Conservation (phyloP, 129 eudicot genomes). For the Mikania micrantha region DNA sequence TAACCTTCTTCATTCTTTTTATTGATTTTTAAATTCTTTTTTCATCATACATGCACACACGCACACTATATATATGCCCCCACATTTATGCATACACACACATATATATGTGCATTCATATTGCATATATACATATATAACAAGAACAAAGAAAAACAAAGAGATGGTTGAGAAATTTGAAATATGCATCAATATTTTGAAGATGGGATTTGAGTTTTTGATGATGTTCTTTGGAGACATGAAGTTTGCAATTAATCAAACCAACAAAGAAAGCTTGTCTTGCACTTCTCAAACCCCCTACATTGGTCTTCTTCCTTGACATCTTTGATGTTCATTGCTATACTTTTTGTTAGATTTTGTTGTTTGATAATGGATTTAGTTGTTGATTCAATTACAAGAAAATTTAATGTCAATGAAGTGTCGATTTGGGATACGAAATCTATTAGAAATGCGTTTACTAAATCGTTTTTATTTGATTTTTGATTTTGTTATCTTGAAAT, state of each 20-base stretch:
- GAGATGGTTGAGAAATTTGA: constrained; percentile 38
- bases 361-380: background rate
- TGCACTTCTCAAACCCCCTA: constrained; percentile 29
- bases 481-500: no score
- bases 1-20: constrained; percentile 1
- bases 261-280: constrained; percentile 9
- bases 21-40: no score
- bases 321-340: background rate
- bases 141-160: background rate
- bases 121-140: constrained; percentile 6
- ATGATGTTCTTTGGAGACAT: constrained; percentile 37
- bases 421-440: background rate
- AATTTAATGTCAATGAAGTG: background rate
- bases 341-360: background rate
- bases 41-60: background rate
- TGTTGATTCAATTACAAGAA: background rate
- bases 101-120: background rate
- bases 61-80: background rate
- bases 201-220: constrained; percentile 37
- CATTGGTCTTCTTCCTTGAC: constrained; percentile 41
- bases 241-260: constrained; percentile 20
- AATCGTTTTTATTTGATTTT: no score
- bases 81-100: background rate
- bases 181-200: constrained; percentile 38
- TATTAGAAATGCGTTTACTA: no score